Base-by-base conservation (phyloP, 805 yeast genomes). In the Wickerhamiella musiphila region DNA sequence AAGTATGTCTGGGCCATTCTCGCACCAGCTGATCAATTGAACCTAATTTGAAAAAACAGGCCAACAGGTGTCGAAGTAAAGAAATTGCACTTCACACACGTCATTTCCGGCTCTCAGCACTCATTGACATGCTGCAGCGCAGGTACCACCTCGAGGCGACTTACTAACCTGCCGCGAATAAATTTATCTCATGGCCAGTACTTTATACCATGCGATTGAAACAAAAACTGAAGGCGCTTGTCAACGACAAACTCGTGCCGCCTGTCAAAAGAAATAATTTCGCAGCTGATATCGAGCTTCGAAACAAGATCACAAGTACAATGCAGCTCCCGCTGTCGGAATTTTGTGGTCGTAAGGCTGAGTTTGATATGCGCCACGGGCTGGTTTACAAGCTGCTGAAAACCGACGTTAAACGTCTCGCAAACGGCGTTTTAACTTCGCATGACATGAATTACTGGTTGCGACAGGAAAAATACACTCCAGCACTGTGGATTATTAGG, bases 401-500 rank as follows among this genome's bases (percentile, higher is more conserved):
- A 16, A 44, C 47, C 4, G 18, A 23, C 12, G 35, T 36, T 4
- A 16, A 31, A 12, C 24, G 49, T 12, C 37, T 44, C 18, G 17
- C 16, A 3, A 40, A 45, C 35, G 40, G 45, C 9, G 38, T 43
- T 2, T 28, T 44, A 17, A 32, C 43, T 13, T 23, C 40, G 18
- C 45, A 44, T 20, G 49, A 45, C 19, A 35, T 36, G 27, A 23
- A 26, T 6, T 36, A 23, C 15, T 44, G 48, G 49, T 39, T 45
- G 10, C 28, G 43, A 4, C 43, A 43, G 14, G 31, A 36, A 30
- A 36, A 44, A 18, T 38, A 41, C 4, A 13, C 35, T 3, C 43
- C 47, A 1, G 49, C 49, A 2, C 28, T 42, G n/a, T 45, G 49
- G 49, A 28, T 44, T 3, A 30, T 44, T 5, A 32, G 28, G 16